These are phyloP conservation scores for Fusarium musae DNA, from an alignment of 2,329 filamentous ascomycete species.

Conservation along the genomic window DNA sequence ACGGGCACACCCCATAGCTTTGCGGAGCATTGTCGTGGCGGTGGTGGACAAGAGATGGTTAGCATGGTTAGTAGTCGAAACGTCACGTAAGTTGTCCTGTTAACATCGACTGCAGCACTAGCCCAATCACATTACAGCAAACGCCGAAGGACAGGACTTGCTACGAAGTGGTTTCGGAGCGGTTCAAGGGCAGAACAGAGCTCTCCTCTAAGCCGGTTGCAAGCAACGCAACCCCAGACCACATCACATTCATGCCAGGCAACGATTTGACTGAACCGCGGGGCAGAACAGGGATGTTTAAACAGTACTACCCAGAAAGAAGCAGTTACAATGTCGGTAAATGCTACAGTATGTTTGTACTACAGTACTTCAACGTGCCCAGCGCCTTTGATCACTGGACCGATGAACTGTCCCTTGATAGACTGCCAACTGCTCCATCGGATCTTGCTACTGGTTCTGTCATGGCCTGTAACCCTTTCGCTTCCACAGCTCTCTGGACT, in stretches of 20 bases:
- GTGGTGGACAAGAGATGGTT: constrained; percentile 20
- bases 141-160: neutral
- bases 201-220: constrained; percentile 25
- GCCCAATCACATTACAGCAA: neutral
- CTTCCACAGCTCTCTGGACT: constrained; percentile 25
- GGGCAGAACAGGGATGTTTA: constrained; percentile 21
- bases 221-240: constrained; percentile 22
- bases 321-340: neutral
- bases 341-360: neutral
- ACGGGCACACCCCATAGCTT: constrained; percentile 14
- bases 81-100: constrained; percentile 31
- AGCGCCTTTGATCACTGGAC: neutral
- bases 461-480: constrained; percentile 23
- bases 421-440: neutral
- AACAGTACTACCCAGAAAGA: neutral
- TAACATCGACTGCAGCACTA: neutral
- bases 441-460: constrained; percentile 21
- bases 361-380: neutral
- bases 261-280: constrained; percentile 12
- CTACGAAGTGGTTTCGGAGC: constrained; percentile 1
- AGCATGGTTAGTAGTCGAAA: constrained; percentile 33
- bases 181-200: constrained; percentile 18
- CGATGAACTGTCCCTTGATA: constrained; percentile 1
- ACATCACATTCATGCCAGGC: neutral
- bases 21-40: constrained; percentile 34